Percentiles rank a stretch among this genome's conserved stretches.
phyloP scores from a whole-genome alignment of 805 yeast species.

The Kazachstania psychrophila region DNA sequence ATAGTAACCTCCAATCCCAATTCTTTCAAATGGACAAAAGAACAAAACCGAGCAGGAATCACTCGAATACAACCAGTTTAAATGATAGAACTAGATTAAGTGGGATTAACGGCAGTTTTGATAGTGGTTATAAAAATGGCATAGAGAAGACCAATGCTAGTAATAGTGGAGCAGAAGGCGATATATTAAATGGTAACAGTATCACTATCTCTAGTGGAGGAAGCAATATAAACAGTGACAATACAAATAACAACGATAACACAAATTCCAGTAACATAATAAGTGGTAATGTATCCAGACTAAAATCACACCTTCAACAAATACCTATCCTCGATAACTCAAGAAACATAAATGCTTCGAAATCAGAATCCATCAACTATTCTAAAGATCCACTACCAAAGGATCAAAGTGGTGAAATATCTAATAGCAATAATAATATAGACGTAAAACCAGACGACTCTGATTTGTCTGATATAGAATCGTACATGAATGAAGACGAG shows the following conservation, averaged over 20 bases:
- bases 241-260: neutral
- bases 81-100: no score
- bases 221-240: neutral
- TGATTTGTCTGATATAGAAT: constrained; percentile 25
- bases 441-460: constrained; percentile 6
- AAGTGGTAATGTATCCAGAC: constrained; percentile 10
- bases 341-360: constrained; percentile 5
- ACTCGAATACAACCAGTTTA: no score
- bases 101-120: no score
- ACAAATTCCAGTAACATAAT: constrained; percentile 3
- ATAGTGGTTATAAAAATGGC: no score
- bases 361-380: constrained; percentile 5
- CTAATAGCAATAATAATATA: neutral
- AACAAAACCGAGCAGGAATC: neutral
- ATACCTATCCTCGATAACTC: constrained; percentile 7
- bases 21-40: constrained; percentile 18
- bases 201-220: neutral
- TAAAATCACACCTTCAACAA: constrained; percentile 13
- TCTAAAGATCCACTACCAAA: neutral
- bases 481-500: constrained; percentile 28
- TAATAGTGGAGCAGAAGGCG: neutral
- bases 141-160: neutral
- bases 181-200: neutral
- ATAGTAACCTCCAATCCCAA: constrained; percentile 15
- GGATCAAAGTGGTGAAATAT: neutral